Conservation (phyloP, 2,329 filamentous ascomycete species). For the Helminthosporium solani region DNA sequence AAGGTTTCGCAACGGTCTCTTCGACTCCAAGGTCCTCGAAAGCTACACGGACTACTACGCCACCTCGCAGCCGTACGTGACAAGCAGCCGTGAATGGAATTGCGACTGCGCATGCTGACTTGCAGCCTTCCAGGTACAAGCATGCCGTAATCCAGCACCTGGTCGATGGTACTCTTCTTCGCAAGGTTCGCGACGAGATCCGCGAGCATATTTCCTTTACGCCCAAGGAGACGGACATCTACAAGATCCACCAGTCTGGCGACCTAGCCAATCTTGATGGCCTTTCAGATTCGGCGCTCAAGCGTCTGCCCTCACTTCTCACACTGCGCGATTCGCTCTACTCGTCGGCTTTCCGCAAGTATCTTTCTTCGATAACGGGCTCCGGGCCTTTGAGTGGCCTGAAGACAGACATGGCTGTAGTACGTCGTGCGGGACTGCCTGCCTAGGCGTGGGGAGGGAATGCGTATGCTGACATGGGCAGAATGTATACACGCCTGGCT, state of each 20-base stretch:
- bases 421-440: constrained; percentile 18
- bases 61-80: constrained; percentile 41
- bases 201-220: constrained; percentile 90
- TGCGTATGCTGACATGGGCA: constrained; percentile 17
- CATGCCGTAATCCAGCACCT: constrained; percentile 85
- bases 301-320: constrained; percentile 85
- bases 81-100: not conserved
- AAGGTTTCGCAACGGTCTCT: constrained; percentile 43
- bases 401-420: constrained; percentile 98
- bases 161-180: constrained; percentile 78
- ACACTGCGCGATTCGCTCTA: constrained; percentile 92
- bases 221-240: constrained; percentile 98
- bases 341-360: constrained; percentile 83
- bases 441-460: not conserved
- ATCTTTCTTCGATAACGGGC: constrained; percentile 80
- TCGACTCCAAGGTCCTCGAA: constrained; percentile 38
- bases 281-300: constrained; percentile 79
- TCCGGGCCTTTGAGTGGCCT: constrained; percentile 84
- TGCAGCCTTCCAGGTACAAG: constrained; percentile 63
- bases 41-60: constrained; percentile 41
- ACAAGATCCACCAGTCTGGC: constrained; percentile 98
- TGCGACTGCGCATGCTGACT: constrained; percentile 4
- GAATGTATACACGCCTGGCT: constrained; percentile 95
- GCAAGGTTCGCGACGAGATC: constrained; percentile 84
- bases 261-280: constrained; percentile 96